A percentile compares a stretch with the other conserved stretches of the same genome.
Conservation (phyloP, 148 eudicot species). For the Silene latifolia region DNA sequence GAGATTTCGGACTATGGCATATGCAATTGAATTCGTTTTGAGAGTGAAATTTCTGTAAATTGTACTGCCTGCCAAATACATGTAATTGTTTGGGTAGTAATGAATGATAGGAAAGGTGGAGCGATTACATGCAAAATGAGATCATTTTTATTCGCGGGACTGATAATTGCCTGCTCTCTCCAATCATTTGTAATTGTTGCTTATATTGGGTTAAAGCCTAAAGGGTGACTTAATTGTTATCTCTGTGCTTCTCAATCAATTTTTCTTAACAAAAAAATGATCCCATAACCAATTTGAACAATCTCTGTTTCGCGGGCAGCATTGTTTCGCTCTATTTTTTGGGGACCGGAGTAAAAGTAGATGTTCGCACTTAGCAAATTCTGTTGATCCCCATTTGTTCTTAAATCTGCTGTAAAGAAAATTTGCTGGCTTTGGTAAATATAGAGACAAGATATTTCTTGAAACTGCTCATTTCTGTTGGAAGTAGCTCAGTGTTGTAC, state of each 20-base stretch:
- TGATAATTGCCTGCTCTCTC: neutral
- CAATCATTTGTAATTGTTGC: neutral
- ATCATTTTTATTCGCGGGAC: neutral
- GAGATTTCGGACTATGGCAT: conserved; percentile 6
- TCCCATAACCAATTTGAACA: too few relatives aligned
- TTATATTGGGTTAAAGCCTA: neutral
- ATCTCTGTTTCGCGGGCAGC: neutral
- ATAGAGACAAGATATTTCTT: neutral
- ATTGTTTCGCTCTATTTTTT: neutral
- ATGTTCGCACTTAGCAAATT: neutral
- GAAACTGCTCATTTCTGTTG: neutral
- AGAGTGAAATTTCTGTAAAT: neutral
- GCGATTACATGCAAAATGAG: neutral
- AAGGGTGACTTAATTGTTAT: neutral
- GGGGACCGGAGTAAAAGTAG: neutral
- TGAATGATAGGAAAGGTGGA: neutral
- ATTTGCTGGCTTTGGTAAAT: too few relatives aligned
- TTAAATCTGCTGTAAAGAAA: neutral
- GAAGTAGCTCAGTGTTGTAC: neutral
- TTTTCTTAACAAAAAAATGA: neutral
- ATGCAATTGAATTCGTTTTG: neutral
- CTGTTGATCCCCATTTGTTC: neutral
- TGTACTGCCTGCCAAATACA: neutral
- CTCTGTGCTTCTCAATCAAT: neutral
- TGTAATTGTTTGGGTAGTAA: neutral